Evolutionary conservation across 2,329 filamentous ascomycete species (phyloP).

Genomic region (Penicillium fuscoglaucum): DNA sequence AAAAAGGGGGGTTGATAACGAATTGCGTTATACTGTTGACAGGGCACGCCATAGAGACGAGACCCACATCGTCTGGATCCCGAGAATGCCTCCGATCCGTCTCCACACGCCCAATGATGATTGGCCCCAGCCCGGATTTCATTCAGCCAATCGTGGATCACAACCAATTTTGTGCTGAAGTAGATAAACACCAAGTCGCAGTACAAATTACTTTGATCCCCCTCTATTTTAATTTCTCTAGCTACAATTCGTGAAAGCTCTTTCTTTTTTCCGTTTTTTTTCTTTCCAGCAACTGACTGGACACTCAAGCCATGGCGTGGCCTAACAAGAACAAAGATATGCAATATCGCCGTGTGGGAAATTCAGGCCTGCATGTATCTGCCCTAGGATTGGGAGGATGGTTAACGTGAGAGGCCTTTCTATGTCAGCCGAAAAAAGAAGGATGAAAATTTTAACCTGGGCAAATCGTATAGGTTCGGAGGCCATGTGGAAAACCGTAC

Average conservation of each 20-base stretch:
- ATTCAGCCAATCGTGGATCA: not conserved
- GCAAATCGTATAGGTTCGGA: constrained; percentile 22
- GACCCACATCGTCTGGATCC: not conserved
- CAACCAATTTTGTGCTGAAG: not conserved
- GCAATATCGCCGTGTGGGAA: not conserved
- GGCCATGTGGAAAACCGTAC: constrained; percentile 5
- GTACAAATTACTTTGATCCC: not conserved
- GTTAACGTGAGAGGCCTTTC: not conserved
- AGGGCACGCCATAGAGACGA: not conserved
- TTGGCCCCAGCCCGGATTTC: not conserved
- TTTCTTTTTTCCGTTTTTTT: not conserved
- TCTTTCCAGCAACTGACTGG: not conserved
- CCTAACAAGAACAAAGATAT: not conserved
- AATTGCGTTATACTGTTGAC: not conserved
- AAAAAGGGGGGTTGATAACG: no score
- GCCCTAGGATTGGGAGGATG: constrained; percentile 49
- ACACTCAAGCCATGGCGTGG: not conserved
- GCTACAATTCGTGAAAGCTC: not conserved
- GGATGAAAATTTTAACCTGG: not conserved
- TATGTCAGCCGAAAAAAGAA: not conserved
- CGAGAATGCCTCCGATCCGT: not conserved
- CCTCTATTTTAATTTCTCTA: not conserved
- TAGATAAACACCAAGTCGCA: not conserved
- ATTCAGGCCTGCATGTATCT: not conserved
- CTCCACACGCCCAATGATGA: not conserved